phyloP scores from a whole-genome alignment of 2,329 filamentous ascomycete genomes.

The Fusarium armeniacum region DNA sequence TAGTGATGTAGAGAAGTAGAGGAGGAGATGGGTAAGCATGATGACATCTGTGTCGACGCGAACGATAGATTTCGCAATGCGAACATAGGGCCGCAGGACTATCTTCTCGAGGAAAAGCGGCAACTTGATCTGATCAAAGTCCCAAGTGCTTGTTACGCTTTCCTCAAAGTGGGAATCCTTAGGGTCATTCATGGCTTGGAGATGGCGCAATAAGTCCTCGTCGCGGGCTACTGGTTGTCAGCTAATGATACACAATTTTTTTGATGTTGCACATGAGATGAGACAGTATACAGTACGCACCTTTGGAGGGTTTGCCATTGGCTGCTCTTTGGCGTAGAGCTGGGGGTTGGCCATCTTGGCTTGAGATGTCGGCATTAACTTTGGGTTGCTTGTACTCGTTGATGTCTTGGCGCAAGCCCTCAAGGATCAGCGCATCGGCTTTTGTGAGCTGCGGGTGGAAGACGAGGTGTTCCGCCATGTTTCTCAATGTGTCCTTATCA shows the following conservation, averaged over 20 bases:
- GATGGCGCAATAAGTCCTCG: constrained; percentile 34
- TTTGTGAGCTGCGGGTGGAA: constrained; percentile 37
- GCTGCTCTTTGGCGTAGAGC: neutral
- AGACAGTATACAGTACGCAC: constrained; percentile 16
- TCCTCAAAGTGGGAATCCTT: constrained; percentile 40
- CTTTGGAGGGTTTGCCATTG: constrained; percentile 9
- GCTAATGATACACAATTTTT: constrained; percentile 2
- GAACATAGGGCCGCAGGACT: constrained; percentile 71
- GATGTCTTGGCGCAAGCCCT: constrained; percentile 34
- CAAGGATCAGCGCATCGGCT: constrained; percentile 33
- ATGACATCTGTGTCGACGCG: constrained; percentile 80
- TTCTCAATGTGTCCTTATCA: constrained; percentile 1
- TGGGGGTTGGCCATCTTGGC: constrained; percentile 9
- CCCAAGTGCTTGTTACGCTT: constrained; percentile 26
- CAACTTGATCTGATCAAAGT: constrained; percentile 39
- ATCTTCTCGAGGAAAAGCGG: constrained; percentile 29
- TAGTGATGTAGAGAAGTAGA: constrained; percentile 78
- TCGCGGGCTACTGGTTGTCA: constrained; percentile 18
- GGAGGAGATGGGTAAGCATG: constrained; percentile 80
- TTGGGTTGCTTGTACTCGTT: constrained; percentile 16
- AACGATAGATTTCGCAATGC: constrained; percentile 68
- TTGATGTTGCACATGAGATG: neutral
- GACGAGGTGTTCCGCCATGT: constrained; percentile 30
- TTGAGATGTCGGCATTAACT: neutral
- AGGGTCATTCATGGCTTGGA: constrained; percentile 35